Evolutionary conservation across 2,329 filamentous ascomycete genomes (phyloP).

Genomic region (Exophiala aquamarina): DNA sequence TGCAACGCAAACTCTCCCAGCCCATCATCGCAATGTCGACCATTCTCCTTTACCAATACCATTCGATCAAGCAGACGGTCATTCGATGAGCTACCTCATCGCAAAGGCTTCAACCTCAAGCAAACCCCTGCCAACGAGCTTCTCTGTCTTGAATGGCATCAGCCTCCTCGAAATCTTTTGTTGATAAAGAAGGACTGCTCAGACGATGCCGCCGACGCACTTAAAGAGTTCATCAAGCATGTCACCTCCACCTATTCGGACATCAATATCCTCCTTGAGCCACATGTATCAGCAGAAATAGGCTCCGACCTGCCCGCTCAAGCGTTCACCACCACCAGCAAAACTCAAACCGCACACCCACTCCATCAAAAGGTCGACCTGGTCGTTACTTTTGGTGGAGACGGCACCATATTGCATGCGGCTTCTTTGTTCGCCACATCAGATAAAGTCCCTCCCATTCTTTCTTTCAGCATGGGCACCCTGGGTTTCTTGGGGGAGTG

Average conservation of each 20-base stretch:
- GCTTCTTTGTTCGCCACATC: conserved; percentile 83
- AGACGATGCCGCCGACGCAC: conserved; percentile 53
- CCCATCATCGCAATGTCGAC: conserved; percentile 2
- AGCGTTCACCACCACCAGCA: conserved; percentile 11
- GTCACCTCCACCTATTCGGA: conserved; percentile 76
- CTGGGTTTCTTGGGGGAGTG: conserved; percentile 94
- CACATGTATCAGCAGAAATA: conserved; percentile 68
- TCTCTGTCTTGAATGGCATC: conserved; percentile 66
- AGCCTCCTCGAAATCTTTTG: conserved; percentile 67
- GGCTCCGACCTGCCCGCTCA: conserved; percentile 46
- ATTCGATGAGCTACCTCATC: conserved; percentile 12
- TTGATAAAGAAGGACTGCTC: conserved; percentile 67
- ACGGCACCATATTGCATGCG: conserved; percentile 85
- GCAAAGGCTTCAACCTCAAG: conserved; percentile 16
- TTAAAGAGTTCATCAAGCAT: conserved; percentile 66
- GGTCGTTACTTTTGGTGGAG: conserved; percentile 85
- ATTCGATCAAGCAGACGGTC: conserved; percentile 1
- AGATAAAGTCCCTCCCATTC: conserved; percentile 78
- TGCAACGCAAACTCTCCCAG: background rate
- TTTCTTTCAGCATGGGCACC: conserved; percentile 96
- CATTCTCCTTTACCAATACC: background rate
- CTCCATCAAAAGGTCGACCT: conserved; percentile 81
- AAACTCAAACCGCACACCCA: conserved; percentile 5
- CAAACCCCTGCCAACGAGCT: conserved; percentile 52
- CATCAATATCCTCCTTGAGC: conserved; percentile 81